Percentiles rank a stretch among this genome's conserved stretches.
Evolutionary conservation across 495 filamentous ascomycete genomes (phyloP).

Genomic region (Penicillium herquei): DNA sequence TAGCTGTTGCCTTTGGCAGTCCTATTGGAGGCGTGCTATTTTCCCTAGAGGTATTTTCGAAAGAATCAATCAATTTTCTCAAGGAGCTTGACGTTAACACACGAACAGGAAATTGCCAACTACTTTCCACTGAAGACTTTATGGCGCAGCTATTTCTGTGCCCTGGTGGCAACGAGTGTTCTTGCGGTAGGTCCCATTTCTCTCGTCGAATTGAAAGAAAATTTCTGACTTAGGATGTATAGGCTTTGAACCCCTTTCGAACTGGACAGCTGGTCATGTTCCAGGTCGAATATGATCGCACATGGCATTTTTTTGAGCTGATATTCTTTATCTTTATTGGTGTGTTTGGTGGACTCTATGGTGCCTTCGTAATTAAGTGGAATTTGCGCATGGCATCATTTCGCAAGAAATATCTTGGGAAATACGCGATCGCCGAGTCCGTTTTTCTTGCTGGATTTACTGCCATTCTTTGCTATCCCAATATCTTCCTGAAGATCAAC

Average conservation of each 20-base stretch:
- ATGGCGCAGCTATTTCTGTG: constrained; percentile 98
- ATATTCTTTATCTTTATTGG: constrained; percentile 91
- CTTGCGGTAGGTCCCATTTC: constrained; percentile 59
- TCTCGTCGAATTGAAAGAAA: neutral
- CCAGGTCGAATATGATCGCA: constrained; percentile 91
- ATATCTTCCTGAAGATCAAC: constrained; percentile 93
- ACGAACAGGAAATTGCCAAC: constrained; percentile 81
- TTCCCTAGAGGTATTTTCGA: constrained; percentile 68
- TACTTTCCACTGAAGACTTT: constrained; percentile 97
- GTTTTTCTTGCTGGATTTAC: constrained; percentile 79
- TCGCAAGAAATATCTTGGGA: constrained; percentile 86
- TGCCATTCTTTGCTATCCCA: constrained; percentile 91
- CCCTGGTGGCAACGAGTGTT: constrained; percentile 90
- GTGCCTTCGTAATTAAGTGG: constrained; percentile 98
- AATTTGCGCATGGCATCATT: constrained; percentile 89
- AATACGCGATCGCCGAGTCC: constrained; percentile 86
- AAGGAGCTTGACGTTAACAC: constrained; percentile 13
- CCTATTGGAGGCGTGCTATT: constrained; percentile 97
- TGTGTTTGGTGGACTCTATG: constrained; percentile 92
- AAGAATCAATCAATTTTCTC: neutral
- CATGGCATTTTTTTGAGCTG: constrained; percentile 97
- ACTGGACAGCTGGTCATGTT: constrained; percentile 99
- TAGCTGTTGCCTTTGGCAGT: constrained; percentile 95
- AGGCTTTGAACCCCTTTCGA: constrained; percentile 93
- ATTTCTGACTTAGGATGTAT: constrained; percentile 11